Evolutionary conservation across 345 rosid species (phyloP), one percentile per base, ranked within the genome.

Genomic region (Gossypium anomalum): DNA sequence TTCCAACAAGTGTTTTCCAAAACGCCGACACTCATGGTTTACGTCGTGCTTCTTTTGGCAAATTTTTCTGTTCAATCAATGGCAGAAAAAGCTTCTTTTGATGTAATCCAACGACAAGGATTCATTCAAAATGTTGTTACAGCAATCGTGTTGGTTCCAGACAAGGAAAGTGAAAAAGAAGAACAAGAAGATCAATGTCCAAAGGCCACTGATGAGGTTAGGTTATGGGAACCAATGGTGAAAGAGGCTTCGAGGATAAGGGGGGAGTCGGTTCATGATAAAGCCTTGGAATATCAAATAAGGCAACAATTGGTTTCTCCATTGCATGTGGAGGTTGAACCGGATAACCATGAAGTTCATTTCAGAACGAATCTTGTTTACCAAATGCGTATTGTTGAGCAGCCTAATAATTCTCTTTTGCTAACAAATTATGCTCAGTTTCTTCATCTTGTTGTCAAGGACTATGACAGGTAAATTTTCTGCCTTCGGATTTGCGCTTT

Each of bases 401-500:
- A 92, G 71, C 97, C 98, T 1, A 64, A 76, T 45, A 87, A 85
- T 73, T 76, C 86, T 47, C 86, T 92, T 58, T 83, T 92, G 64
- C 83, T 90, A 2, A 68, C 84, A 15, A 93, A 92, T 80, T 93
- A 90, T 70, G 98, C 93, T 3, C 92, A 80, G 80, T 93, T 90
- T 70, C 93, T 89, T 65, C 80, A 75, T 85, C 83, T 82, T 7
- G 88, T 89, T 13, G 64, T 78, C 74, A 85, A 56, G 20, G 92
- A 89, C 77, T 78, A 85, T 70, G 86, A 88, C 84, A 85, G 97
- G 98, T 57, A 57, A 9, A 8, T 7, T n/a, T 34, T 34, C 38
- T 34, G 38, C 38, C 38, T 34, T 34, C 6, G 38, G 6, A 4
- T 34, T 34, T 55, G 19, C 5, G 38, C 38, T 34, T 34, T 53